Percentiles rank a stretch among this genome's conserved stretches.
phyloP scores from a whole-genome alignment of 352 stramenopile genomes.

The Elongisporangium prolatum region DNA sequence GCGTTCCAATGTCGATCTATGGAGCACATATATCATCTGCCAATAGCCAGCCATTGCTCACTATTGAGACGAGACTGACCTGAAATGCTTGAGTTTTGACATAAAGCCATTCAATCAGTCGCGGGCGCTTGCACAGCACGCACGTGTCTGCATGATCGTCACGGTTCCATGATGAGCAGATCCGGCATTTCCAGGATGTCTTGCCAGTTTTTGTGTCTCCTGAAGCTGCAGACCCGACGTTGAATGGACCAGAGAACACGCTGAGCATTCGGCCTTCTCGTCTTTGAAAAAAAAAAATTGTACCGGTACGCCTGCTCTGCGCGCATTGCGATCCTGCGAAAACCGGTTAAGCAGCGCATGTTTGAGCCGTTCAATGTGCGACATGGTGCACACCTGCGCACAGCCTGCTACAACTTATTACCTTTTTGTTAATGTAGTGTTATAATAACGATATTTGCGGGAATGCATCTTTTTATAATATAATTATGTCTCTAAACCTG shows the following conservation, averaged over 20 bases:
- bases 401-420: not conserved
- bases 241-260: slow-evolving; percentile 8
- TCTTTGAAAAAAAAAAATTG: not conserved
- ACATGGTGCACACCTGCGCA: slow-evolving; percentile 21
- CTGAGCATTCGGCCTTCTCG: not conserved
- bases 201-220: not conserved
- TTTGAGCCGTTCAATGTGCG: slow-evolving; percentile 12
- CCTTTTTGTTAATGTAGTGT: not conserved
- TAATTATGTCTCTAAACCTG: not conserved
- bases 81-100: slow-evolving; percentile 15
- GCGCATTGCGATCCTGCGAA: slow-evolving; percentile 2
- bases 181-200: slow-evolving; percentile 11
- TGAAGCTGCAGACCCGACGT: not conserved
- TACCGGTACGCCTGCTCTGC: not conserved
- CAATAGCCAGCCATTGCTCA: not conserved
- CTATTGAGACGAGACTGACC: slow-evolving; percentile 7
- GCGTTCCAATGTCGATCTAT: slow-evolving; percentile 17
- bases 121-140: slow-evolving; percentile 14
- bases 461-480: not conserved
- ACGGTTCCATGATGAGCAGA: slow-evolving; percentile 17
- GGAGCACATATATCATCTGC: not conserved
- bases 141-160: slow-evolving; percentile 3
- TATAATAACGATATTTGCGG: not conserved
- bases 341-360: not conserved
- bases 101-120: slow-evolving; percentile 21